Evolutionary conservation across 163 green algal species (phyloP).

Genomic region (Prototheca cutis): DNA sequence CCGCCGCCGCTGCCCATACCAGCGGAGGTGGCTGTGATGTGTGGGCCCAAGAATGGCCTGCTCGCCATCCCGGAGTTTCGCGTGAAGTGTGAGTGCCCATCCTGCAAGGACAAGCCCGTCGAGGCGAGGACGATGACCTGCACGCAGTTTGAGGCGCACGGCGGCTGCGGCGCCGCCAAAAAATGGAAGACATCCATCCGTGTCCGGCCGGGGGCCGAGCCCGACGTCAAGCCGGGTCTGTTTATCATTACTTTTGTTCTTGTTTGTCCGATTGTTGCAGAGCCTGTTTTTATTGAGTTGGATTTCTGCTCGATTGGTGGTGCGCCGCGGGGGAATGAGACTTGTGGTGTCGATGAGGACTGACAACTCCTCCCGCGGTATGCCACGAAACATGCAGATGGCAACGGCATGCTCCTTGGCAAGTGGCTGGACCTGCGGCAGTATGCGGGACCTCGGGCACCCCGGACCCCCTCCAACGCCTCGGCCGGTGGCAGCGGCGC

Average conservation of each 20-base stretch:
- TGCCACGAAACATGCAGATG: too few relatives aligned
- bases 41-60: conserved; percentile 28
- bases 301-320: too few relatives aligned
- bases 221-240: conserved; percentile 47
- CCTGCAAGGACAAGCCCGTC: conserved; percentile 28
- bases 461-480: too few relatives aligned
- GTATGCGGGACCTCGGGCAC: too few relatives aligned
- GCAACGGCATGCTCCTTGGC: conserved; percentile 49
- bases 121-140: conserved; percentile 38
- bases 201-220: conserved; percentile 39
- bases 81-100: conserved; percentile 46
- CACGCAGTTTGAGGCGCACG: conserved; percentile 67
- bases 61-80: conserved; percentile 46
- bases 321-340: too few relatives aligned
- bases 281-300: too few relatives aligned
- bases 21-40: conserved; percentile 39
- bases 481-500: too few relatives aligned
- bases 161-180: conserved; percentile 49
- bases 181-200: conserved; percentile 74
- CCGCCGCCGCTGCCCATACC: too few relatives aligned
- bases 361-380: too few relatives aligned
- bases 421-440: conserved; percentile 59
- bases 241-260: too few relatives aligned
- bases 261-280: too few relatives aligned
- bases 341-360: too few relatives aligned